Conservation (phyloP, 228 moss, liverwort and hornwort species). For the Sphagnum magellanicum region DNA sequence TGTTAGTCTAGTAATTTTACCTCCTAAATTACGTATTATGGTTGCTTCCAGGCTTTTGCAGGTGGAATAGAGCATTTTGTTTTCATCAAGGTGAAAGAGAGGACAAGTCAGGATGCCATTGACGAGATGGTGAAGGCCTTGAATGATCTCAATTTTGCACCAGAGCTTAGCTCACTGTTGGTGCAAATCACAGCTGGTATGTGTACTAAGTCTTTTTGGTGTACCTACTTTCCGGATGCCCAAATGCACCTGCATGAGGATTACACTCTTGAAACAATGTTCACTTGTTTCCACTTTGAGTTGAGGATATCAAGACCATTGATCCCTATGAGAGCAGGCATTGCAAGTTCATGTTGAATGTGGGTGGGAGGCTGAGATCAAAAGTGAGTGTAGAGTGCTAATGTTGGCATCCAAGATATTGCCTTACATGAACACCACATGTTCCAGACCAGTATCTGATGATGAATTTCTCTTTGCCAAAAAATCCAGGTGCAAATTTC, state of each 20-base stretch:
- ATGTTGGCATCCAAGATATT: not conserved
- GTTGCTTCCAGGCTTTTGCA: conserved; percentile 15
- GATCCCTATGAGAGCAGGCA: not conserved
- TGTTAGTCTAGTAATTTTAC: no score
- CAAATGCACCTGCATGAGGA: no score
- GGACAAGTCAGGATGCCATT: conserved; percentile 20
- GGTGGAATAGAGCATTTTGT: conserved; percentile 32
- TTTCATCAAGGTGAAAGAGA: conserved; percentile 32
- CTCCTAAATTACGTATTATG: no score
- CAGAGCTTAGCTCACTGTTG: conserved; percentile 24
- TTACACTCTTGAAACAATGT: no score
- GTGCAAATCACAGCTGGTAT: conserved; percentile 47
- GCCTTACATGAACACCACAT: not conserved
- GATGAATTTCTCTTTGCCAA: not conserved
- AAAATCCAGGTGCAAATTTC: conserved; percentile 34
- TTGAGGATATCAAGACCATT: not conserved
- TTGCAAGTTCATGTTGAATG: no score
- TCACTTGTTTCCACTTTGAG: no score
- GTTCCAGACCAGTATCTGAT: not conserved
- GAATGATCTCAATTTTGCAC: conserved; percentile 18
- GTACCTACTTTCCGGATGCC: not conserved
- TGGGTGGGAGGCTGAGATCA: no score
- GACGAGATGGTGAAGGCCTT: conserved; percentile 25
- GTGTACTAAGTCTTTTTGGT: not conserved
- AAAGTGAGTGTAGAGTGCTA: not conserved